Base-by-base conservation (phyloP, 768 basidiomycete genomes). In the Xerocomus brunneocitrinus region DNA sequence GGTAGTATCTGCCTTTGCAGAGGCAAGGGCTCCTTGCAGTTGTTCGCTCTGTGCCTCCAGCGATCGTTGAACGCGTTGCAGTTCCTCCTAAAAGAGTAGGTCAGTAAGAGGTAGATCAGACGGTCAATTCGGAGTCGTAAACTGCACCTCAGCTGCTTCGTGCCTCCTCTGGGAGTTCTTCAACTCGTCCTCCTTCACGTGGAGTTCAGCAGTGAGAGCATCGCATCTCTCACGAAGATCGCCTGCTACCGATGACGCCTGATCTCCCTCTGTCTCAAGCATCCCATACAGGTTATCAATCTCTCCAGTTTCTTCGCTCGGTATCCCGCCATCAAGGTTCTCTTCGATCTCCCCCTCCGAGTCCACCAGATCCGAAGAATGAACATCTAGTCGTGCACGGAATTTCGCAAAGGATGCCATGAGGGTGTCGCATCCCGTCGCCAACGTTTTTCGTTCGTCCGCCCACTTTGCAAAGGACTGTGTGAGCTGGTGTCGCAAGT, bases 361-460 rank as follows among this genome's bases (percentile, higher is more conserved):
- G 45, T 67, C 62, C 2, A 14, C 55, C 62, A 47, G 54, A 25
- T 65, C 62, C 36, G 56, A 51, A 28, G 57, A 47, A 27, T 67
- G 63, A 2, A 52, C 41, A 40, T 66, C 64, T 1, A 67, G 44
- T 3, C 56, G 58, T 34, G 64, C 63, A 28, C 64, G 64, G 43
- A 65, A 67, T 40, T 67, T 66, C 27, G 65, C 65, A 60, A 66
- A 66, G 25, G 65, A 67, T n/a, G 64, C 63, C 64, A 66, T 65
- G 60, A 65, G 65, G 14, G 32, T 10, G 36, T 66, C 65, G 28
- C 64, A 66, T 31, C 57, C 58, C 43, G 45, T 39, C 45, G 54
- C 56, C 32, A 65, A 47, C 32, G 50, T 49, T 57, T 65, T 65
- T 45, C 65, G 64, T 54, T 65, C 64, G 32, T 65, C 65, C 8